These are phyloP conservation scores for Nannochloropsis gaditana DNA, from an alignment of 108 stramenopile species.

Conservation along the genomic window DNA sequence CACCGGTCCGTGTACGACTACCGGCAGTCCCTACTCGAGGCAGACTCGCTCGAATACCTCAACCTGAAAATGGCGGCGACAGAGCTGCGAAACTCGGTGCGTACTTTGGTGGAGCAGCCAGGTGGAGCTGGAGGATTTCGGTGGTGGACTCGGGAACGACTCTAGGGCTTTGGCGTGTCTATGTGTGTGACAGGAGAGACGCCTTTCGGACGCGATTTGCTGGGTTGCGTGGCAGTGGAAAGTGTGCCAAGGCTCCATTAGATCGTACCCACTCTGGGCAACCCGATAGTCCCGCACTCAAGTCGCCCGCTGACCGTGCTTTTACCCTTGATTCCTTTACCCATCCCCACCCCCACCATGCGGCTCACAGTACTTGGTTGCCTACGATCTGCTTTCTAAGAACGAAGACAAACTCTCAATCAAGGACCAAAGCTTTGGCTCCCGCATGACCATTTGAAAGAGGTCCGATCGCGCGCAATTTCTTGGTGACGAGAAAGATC, in stretches of 20 bases:
- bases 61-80: constrained; percentile 9
- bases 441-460: neutral
- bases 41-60: neutral
- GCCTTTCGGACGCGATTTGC: no score
- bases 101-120: neutral
- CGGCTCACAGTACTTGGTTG: constrained; percentile 1
- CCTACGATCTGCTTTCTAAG: constrained; percentile 14
- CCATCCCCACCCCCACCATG: neutral
- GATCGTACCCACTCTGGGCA: no score
- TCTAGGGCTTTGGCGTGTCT: no score
- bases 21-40: neutral
- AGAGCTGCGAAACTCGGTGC: constrained; percentile 14
- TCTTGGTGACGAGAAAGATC: no score
- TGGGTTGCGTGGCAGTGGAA: no score
- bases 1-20: constrained; percentile 11
- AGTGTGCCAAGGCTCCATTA: no score
- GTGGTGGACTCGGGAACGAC: no score
- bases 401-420: constrained; percentile 20
- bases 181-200: no score
- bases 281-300: no score
- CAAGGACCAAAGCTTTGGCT: neutral
- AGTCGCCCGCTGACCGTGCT: neutral
- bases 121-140: no score
- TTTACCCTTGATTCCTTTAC: neutral
- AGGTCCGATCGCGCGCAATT: no score